Percentiles rank a stretch among this genome's conserved stretches.
These are phyloP conservation scores for Chimonanthus salicifolius DNA, from an alignment of 164 flowering plant genomes.

Conservation along the genomic window DNA sequence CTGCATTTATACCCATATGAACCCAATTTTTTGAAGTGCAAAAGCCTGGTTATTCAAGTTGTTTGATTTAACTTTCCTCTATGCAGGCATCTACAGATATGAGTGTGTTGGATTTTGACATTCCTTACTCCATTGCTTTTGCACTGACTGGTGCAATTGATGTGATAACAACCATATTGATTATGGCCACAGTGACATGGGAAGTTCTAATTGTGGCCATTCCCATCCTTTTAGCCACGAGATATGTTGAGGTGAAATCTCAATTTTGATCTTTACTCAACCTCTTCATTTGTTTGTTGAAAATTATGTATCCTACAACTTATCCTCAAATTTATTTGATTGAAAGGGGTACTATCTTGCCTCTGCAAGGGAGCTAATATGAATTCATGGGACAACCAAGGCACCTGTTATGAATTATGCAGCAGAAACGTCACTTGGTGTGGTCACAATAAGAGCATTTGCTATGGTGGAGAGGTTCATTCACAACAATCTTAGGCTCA, in stretches of 20 bases:
- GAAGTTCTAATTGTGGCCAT: slow-evolving; percentile 68
- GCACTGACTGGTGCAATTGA: slow-evolving; percentile 35
- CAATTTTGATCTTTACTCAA: not conserved
- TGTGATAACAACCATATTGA: slow-evolving; percentile 28
- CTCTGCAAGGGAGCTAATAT: slow-evolving; percentile 61
- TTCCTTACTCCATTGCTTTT: slow-evolving; percentile 50
- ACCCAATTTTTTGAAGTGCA: not conserved
- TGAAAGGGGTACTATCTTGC: slow-evolving; percentile 62
- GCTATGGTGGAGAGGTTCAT: slow-evolving; percentile 44
- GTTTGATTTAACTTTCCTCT: not conserved
- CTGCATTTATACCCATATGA: not conserved
- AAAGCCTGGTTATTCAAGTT: not conserved
- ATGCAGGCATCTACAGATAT: slow-evolving; percentile 84
- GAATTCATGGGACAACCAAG: slow-evolving; percentile 88
- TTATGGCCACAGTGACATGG: slow-evolving; percentile 88
- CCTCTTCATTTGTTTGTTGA: not conserved
- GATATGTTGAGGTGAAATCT: slow-evolving; percentile 58
- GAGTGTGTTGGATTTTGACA: slow-evolving; percentile 65
- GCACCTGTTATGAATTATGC: slow-evolving; percentile 81
- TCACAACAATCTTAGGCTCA: slow-evolving; percentile 45
- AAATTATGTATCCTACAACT: not conserved
- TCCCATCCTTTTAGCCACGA: slow-evolving; percentile 33
- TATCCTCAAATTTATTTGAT: not conserved
- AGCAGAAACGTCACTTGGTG: slow-evolving; percentile 81
- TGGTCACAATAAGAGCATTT: slow-evolving; percentile 72